phyloP scores from a whole-genome alignment of 2,329 filamentous ascomycete species.

The Cyphellophora europaea region DNA sequence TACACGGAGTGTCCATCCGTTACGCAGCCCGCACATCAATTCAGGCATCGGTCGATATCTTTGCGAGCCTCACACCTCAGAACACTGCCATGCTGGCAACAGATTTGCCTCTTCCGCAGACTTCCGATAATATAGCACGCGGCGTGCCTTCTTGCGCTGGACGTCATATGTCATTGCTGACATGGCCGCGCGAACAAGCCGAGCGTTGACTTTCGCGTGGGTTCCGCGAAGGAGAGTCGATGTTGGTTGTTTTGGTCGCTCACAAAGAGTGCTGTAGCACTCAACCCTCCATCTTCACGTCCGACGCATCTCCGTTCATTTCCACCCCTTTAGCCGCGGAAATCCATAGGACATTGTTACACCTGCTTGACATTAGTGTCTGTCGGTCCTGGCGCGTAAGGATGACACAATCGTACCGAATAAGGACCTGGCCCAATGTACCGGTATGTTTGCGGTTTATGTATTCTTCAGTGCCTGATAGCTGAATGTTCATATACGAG shows the following conservation, averaged over 20 bases:
- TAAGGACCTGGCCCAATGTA: slow-evolving; percentile 80
- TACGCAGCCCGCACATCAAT: too few relatives aligned
- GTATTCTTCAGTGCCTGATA: slow-evolving; percentile 84
- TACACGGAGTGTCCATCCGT: too few relatives aligned
- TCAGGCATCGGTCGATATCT: too few relatives aligned
- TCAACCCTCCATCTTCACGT: slow-evolving; percentile 21
- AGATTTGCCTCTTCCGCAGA: too few relatives aligned
- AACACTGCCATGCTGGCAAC: too few relatives aligned
- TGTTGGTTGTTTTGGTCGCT: neutral
- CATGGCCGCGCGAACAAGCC: too few relatives aligned
- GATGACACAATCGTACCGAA: slow-evolving; percentile 51
- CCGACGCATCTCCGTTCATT: slow-evolving; percentile 25
- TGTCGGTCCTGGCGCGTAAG: neutral
- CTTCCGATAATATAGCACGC: too few relatives aligned
- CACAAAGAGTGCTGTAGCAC: neutral
- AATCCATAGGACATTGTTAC: slow-evolving; percentile 98
- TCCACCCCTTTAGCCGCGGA: slow-evolving; percentile 44
- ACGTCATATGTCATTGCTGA: neutral
- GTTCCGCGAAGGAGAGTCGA: neutral
- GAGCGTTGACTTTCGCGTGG: neutral
- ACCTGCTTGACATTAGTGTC: slow-evolving; percentile 33
- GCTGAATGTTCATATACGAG: slow-evolving; percentile 98
- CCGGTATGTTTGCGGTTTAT: slow-evolving; percentile 80
- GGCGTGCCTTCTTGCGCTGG: neutral
- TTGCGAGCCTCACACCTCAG: too few relatives aligned